Evolutionary conservation across 2,329 filamentous ascomycete species (phyloP), one percentile per base, ranked within the genome.

Genomic region (Knufia fluminis): DNA sequence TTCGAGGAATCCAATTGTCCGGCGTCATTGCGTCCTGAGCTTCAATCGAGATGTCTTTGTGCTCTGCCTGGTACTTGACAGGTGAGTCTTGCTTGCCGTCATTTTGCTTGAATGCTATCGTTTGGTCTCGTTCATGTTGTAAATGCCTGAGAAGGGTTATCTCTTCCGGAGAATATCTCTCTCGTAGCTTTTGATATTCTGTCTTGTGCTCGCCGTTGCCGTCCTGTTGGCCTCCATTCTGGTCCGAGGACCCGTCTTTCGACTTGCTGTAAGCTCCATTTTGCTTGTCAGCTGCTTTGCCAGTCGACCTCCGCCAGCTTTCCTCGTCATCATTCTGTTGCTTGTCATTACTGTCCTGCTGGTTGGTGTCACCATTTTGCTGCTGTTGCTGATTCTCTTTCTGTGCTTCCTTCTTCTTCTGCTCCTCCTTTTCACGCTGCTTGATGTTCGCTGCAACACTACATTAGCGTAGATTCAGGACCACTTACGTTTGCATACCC

Each of bases 1-100:
- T 68, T 7, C 73, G 67, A 2, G 73, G 73, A 1, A 78, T 63
- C 75, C 74, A 77, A 51, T 75, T 77, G 57, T 78, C 73, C 0
- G 73, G 73, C 1, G 68, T 70, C 53, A 73, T 73, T 36, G 76
- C 72, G 52, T 78, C 75, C 2, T 65, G 62, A 54, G 75, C 72
- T 43, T 75, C 70, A 48, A 76, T 69, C 4, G 61, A 60, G 8
- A 69, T 62, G 2, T 61, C 51, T 17, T 14, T 38, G 44, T 46
- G 44, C 24, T 46, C 19, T 3, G 28, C 39, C 31, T 36, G 10
- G 24, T 50, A n/a, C 1, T 54, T 60, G 26, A 66, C 61, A 8
- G 69, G 68, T 14, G 66, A 69, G 2, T 56, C 56, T 3, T 60
- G 60, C 48, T 66, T 68, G 16, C 71, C 71, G 36, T 72, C 64